phyloP scores from a whole-genome alignment of 1,284 basidiomycete species.

The Tausonia pullulans region DNA sequence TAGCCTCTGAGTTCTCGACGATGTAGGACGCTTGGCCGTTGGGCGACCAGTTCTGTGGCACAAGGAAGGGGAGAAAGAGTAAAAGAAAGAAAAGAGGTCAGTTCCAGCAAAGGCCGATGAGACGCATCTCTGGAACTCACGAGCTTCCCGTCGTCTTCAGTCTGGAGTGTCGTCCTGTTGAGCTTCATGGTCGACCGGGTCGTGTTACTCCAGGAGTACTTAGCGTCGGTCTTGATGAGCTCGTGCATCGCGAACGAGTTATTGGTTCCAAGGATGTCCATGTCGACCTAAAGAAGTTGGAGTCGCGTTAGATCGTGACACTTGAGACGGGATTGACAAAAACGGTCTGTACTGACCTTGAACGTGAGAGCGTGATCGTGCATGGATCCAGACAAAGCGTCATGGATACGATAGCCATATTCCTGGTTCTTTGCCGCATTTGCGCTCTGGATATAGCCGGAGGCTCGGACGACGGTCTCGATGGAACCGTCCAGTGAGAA shows the following conservation, averaged over 20 bases:
- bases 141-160: constrained; percentile 43
- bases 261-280: constrained; percentile 26
- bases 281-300: constrained; percentile 15
- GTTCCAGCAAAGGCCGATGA: too few species aligned
- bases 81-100: background rate
- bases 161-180: constrained; percentile 40
- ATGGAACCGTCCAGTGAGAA: constrained; percentile 30
- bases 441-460: constrained; percentile 30
- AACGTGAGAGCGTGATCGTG: constrained; percentile 14
- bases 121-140: background rate
- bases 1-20: constrained; percentile 48
- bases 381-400: constrained; percentile 28
- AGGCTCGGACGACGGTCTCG: constrained; percentile 28
- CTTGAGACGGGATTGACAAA: too few species aligned
- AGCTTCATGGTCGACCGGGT: constrained; percentile 29
- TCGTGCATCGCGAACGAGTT: constrained; percentile 28
- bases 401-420: constrained; percentile 30
- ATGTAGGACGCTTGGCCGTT: constrained; percentile 48
- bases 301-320: too few species aligned
- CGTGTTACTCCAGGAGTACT: constrained; percentile 27
- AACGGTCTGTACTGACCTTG: too few species aligned
- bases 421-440: constrained; percentile 28
- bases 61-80: background rate
- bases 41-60: constrained; percentile 42
- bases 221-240: constrained; percentile 21